Base-by-base conservation (phyloP, 1,139 yeast genomes). In the Arxiozyma slooffiae region DNA sequence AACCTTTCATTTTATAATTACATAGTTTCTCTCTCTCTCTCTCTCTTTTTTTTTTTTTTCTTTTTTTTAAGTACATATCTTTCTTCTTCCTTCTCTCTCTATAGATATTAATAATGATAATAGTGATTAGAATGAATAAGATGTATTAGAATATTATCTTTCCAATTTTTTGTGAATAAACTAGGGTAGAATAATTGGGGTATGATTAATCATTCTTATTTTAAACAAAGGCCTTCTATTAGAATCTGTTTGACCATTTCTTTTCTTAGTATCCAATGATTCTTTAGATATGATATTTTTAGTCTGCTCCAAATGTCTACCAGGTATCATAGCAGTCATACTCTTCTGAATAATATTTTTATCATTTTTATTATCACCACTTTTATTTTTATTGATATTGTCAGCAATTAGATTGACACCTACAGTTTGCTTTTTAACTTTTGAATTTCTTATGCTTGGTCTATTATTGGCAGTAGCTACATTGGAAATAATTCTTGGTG, bases 401-500 rank as follows among this genome's bases (percentile, higher is more conserved):
- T n/a, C n/a, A 26, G 7, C n/a, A 30, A 11, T 14, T 14, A 11
- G 14, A 30, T 6, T 30, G 36, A 5, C 14, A 30, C 14, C 36
- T 14, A 11, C 36, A 11, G 14, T 20, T 34, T 44, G 22, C 23
- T 38, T 38, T 39, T 45, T 45, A 7, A 45, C 42, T 6, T 9
- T n/a, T 16, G 43, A 23, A 41, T 41, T 46, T 43, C 60, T 53
- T 21, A 50, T 47, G 18, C 47, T 52, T 18, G 58, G 57, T 40
- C 60, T 51, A 40, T 55, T 55, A 14, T 38, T 5, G 11, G 38
- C 39, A 18, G 7, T 16, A 20, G 21, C 34, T 21, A 38, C 16
- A 22, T 20, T 46, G 9, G 23, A 18, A 14, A 50, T 34, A 41
- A 47, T 49, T 48, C 55, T 52, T 2, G 66, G 66, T 20, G 60